Conservation (phyloP, 2,329 filamentous ascomycete genomes). For the Ascochyta lentis region DNA sequence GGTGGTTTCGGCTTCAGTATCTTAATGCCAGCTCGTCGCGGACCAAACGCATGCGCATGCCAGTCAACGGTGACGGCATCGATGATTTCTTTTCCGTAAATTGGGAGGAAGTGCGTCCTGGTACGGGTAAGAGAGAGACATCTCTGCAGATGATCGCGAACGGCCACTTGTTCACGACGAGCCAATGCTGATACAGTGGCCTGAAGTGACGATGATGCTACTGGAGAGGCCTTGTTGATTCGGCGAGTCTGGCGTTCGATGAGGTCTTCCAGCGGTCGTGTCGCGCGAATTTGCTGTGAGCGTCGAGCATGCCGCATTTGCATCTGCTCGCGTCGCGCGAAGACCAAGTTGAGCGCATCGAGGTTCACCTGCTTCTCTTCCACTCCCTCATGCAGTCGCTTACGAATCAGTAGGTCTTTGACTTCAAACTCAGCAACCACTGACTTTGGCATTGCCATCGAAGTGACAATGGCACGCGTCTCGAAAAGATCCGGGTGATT, state of each 20-base stretch:
- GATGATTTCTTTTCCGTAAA: constrained; percentile 83
- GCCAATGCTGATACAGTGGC: constrained; percentile 72
- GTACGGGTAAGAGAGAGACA: constrained; percentile 82
- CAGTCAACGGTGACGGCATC: constrained; percentile 70
- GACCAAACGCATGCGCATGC: constrained; percentile 42
- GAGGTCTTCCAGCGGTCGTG: constrained; percentile 71
- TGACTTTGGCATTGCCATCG: constrained; percentile 87
- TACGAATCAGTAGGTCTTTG: constrained; percentile 73
- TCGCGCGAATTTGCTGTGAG: constrained; percentile 63
- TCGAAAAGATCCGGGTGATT: constrained; percentile 98
- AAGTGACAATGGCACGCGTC: constrained; percentile 94
- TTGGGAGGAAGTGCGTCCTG: constrained; percentile 77
- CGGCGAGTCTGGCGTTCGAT: constrained; percentile 71
- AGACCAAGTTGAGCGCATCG: constrained; percentile 79
- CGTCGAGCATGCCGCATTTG: constrained; percentile 61
- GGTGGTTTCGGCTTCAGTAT: constrained; percentile 21
- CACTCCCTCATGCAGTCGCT: constrained; percentile 66
- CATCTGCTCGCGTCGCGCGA: constrained; percentile 68
- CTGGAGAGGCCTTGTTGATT: constrained; percentile 57
- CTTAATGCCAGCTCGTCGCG: constrained; percentile 50
- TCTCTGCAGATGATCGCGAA: constrained; percentile 76
- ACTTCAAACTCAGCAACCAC: constrained; percentile 75
- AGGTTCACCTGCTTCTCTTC: constrained; percentile 72
- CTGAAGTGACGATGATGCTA: constrained; percentile 67
- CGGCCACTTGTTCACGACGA: constrained; percentile 72